Evolutionary conservation across 768 basidiomycete species (phyloP).

Genomic region (Pleurotus cornucopiae): DNA sequence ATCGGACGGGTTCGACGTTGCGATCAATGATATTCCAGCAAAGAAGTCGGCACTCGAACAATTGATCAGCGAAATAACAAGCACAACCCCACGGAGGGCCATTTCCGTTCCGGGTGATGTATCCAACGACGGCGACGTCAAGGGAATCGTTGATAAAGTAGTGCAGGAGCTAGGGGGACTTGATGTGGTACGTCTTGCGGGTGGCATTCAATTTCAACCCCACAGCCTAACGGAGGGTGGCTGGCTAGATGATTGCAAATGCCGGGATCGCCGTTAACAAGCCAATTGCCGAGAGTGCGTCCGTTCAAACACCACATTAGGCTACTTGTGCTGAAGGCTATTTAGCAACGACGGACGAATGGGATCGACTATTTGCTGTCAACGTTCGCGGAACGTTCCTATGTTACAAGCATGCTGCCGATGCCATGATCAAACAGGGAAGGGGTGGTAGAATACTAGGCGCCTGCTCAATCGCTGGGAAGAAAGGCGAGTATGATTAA

Average conservation of each 20-base stretch:
- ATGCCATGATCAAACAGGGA: constrained; percentile 30
- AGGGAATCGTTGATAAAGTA: constrained; percentile 13
- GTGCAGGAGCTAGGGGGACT: constrained; percentile 19
- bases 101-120: constrained; percentile 6
- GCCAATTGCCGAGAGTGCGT: constrained; percentile 19
- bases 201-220: no score
- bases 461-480: constrained; percentile 13
- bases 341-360: constrained; percentile 20
- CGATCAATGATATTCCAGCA: constrained; percentile 25
- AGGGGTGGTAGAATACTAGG: constrained; percentile 29
- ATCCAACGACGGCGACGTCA: constrained; percentile 9
- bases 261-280: constrained; percentile 22
- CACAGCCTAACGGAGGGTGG: background rate
- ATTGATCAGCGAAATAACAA: constrained; percentile 22
- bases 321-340: background rate
- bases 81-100: constrained; percentile 13
- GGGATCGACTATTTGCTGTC: constrained; percentile 21
- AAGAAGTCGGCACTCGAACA: background rate
- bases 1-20: constrained; percentile 31
- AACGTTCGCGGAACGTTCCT: constrained; percentile 27
- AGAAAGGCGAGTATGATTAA: background rate
- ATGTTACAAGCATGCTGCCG: constrained; percentile 28
- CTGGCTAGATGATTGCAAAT: constrained; percentile 31
- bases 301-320: background rate
- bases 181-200: constrained; percentile 21